These are phyloP conservation scores for Rhytidiadelphus loreus DNA, from an alignment of 225 moss, liverwort and hornwort genomes.

Conservation along the genomic window DNA sequence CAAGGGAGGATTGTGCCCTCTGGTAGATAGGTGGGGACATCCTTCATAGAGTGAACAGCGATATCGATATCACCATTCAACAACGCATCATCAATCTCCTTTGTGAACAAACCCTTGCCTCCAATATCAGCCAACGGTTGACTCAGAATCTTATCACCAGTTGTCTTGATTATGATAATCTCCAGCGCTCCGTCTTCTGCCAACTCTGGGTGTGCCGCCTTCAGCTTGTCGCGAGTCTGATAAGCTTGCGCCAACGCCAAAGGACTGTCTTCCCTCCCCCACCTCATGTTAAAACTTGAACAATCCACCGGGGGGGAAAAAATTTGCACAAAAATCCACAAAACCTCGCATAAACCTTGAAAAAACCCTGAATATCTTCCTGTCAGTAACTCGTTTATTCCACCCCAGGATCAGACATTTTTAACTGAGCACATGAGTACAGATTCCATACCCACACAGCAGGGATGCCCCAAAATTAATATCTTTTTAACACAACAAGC, in stretches of 20 bases:
- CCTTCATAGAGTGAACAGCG: constrained; percentile 95
- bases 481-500: background rate
- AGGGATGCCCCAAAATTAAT: background rate
- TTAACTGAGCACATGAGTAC: background rate
- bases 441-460: background rate
- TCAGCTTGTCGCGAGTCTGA: constrained; percentile 84
- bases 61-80: constrained; percentile 69
- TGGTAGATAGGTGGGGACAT: constrained; percentile 50
- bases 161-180: constrained; percentile 91
- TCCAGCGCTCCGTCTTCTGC: constrained; percentile 85
- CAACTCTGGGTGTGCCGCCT: constrained; percentile 75
- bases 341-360: background rate
- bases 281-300: constrained; percentile 1
- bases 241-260: constrained; percentile 93
- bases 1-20: constrained; percentile 50
- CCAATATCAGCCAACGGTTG: constrained; percentile 94
- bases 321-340: background rate
- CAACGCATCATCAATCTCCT: constrained; percentile 93
- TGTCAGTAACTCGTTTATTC: background rate
- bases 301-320: background rate
- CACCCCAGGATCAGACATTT: background rate
- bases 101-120: constrained; percentile 90
- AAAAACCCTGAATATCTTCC: background rate
- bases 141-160: constrained; percentile 91
- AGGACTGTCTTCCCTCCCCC: constrained; percentile 49